phyloP scores from a whole-genome alignment of 768 basidiomycete species.

The Panaeolus papilionaceus region DNA sequence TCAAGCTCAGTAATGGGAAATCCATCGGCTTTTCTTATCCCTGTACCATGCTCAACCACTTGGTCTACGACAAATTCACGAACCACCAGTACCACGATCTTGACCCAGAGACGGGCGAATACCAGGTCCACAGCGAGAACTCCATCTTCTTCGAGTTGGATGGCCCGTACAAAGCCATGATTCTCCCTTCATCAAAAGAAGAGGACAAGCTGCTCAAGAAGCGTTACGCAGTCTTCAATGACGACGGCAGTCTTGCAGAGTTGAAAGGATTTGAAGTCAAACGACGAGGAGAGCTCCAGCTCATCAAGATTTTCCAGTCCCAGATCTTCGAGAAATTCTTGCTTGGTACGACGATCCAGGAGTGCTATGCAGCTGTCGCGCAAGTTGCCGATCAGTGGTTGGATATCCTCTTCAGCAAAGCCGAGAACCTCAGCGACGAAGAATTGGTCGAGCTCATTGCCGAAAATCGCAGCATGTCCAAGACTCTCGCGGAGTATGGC shows the following conservation, averaged over 20 bases:
- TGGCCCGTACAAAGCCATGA: constrained; percentile 99
- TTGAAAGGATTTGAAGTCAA: constrained; percentile 99
- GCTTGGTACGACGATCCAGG: constrained; percentile 89
- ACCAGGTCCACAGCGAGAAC: constrained; percentile 90
- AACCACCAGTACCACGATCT: constrained; percentile 98
- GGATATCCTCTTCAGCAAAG: constrained; percentile 90
- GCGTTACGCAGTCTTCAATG: constrained; percentile 98
- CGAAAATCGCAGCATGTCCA: constrained; percentile 98
- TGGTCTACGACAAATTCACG: constrained; percentile 94
- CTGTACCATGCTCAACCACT: constrained; percentile 99
- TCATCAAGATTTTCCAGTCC: constrained; percentile 99
- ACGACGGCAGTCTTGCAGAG: constrained; percentile 96
- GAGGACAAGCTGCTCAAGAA: constrained; percentile 99
- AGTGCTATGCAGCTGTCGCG: constrained; percentile 95
- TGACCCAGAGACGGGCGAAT: constrained; percentile 83
- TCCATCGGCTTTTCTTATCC: constrained; percentile 92
- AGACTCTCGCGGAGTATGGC: constrained; percentile 94
- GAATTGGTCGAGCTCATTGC: constrained; percentile 98
- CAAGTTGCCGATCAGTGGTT: constrained; percentile 96
- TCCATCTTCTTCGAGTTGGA: constrained; percentile 99
- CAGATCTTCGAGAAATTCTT: constrained; percentile 98
- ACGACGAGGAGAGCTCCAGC: constrained; percentile 94
- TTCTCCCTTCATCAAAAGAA: constrained; percentile 97
- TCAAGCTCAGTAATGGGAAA: constrained; percentile 89
- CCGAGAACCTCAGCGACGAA: constrained; percentile 84